These are phyloP conservation scores for Porphyrellus cyaneotinctus DNA, from an alignment of 768 basidiomycete species.

Conservation along the genomic window DNA sequence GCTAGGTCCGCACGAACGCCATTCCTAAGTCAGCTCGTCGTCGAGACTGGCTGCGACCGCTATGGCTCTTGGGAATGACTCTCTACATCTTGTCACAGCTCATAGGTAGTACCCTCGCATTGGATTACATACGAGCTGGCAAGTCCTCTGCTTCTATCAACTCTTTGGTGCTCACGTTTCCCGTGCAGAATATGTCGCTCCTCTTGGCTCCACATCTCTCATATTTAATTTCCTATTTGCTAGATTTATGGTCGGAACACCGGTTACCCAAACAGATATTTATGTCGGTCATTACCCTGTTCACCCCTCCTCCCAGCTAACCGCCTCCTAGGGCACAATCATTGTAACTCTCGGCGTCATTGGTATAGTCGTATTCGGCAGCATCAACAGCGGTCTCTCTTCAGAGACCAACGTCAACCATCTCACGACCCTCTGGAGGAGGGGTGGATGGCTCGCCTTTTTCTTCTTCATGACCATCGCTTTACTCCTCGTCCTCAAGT, in stretches of 20 bases:
- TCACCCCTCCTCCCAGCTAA: neutral
- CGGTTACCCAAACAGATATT: conserved; percentile 80
- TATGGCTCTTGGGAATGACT: conserved; percentile 90
- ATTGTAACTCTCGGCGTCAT: conserved; percentile 81
- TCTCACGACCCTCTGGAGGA: conserved; percentile 80
- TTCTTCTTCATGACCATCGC: conserved; percentile 77
- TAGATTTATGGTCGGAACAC: conserved; percentile 79
- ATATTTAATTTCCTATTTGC: conserved; percentile 98
- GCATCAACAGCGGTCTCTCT: conserved; percentile 75
- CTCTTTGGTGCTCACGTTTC: conserved; percentile 10
- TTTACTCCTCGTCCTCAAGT: conserved; percentile 61
- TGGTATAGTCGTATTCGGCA: conserved; percentile 84
- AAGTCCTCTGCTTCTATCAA: conserved; percentile 13
- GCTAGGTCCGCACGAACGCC: conserved; percentile 65
- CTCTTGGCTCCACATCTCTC: conserved; percentile 87
- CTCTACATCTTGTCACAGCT: conserved; percentile 91
- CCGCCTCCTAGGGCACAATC: conserved; percentile 60
- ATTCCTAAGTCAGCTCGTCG: conserved; percentile 73
- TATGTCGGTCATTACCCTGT: conserved; percentile 46
- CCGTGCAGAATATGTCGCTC: conserved; percentile 84
- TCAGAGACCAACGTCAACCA: conserved; percentile 69
- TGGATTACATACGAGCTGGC: conserved; percentile 88
- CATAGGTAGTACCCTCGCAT: conserved; percentile 81
- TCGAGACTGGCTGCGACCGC: conserved; percentile 75
- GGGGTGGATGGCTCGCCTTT: conserved; percentile 86